Base-by-base conservation (phyloP, 306 rosid genomes). In the Cucumis hystrix region DNA sequence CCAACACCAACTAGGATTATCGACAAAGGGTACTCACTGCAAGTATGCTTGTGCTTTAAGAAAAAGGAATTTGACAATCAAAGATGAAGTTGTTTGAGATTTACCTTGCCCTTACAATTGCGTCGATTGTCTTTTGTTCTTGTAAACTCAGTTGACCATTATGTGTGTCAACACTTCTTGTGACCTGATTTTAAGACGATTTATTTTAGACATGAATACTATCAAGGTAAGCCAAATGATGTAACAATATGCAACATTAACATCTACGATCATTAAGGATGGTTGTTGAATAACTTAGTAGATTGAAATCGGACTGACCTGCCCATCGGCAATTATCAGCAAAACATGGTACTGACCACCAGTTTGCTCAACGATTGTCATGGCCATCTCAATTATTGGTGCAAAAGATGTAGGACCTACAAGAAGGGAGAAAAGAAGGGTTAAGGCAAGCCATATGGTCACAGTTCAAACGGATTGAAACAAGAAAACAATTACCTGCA, bases 301-400 rank as follows among this genome's bases (percentile, higher is more conserved):
- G 18, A 23, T 69, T 12, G 8, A 23, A 41, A 45, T 33, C 5
- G 7, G 17, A 25, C 76, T 45, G n/a, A 93, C 97, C 92, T 93
- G 98, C 54, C 98, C 98, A 78, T 93, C 98, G n/a, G 97, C 97
- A 79, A 93, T 93, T 75, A 93, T 88, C 83, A 93, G 83, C 84
- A 93, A 78, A 78, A 93, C 97, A 86, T 93, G 98, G 86, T 93
- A 91, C 76, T 91, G 97, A 80, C 98, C 97, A 57, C 92, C 87
- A 68, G 97, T 89, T 82, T 91, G 83, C 87, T 93, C 98, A 8
- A 93, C 98, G 54, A 89, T 88, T 25, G 97, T 93, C 81, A 79
- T 83, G 55, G 97, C 97, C 97, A 91, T 93, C 82, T 93, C 98
- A 85, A 91, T 86, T 14, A 93, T 81, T 28, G 97, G 98, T 69